Percentiles rank a stretch among this genome's conserved stretches.
These are phyloP conservation scores for Zygosaccharomyces bisporus DNA, from an alignment of 805 yeast species.

Conservation along the genomic window DNA sequence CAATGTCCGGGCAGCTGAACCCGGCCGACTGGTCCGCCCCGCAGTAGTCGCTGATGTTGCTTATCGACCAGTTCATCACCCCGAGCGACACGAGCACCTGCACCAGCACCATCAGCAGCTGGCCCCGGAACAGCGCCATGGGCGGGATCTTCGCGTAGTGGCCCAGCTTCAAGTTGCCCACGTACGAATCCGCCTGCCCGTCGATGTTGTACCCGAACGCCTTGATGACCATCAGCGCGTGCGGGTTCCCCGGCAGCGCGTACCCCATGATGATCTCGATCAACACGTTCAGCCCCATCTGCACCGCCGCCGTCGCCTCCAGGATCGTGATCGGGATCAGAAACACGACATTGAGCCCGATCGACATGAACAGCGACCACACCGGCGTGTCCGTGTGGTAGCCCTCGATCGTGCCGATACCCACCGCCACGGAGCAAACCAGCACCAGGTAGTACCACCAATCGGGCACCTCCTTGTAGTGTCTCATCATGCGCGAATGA, in stretches of 20 bases:
- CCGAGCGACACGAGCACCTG: slow-evolving; percentile 35
- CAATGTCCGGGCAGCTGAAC: slow-evolving; percentile 40
- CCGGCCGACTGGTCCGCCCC: slow-evolving; percentile 36
- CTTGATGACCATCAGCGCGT: slow-evolving; percentile 50
- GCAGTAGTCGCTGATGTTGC: slow-evolving; percentile 38
- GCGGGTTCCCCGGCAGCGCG: slow-evolving; percentile 53
- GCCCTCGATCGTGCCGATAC: slow-evolving; percentile 36
- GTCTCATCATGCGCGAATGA: slow-evolving; percentile 53
- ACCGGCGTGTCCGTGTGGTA: slow-evolving; percentile 52
- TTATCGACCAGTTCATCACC: slow-evolving; percentile 37
- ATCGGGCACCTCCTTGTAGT: slow-evolving; percentile 70
- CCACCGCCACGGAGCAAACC: slow-evolving; percentile 43
- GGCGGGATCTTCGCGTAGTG: slow-evolving; percentile 61
- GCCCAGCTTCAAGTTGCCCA: slow-evolving; percentile 52
- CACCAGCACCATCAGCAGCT: slow-evolving; percentile 34
- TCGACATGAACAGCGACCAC: slow-evolving; percentile 54
- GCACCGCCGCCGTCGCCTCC: slow-evolving; percentile 60
- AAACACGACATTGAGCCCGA: slow-evolving; percentile 47
- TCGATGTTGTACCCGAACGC: slow-evolving; percentile 57
- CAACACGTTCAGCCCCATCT: slow-evolving; percentile 48
- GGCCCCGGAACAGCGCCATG: slow-evolving; percentile 51
- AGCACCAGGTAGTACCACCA: slow-evolving; percentile 44
- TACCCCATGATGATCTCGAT: slow-evolving; percentile 56
- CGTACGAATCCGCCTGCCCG: slow-evolving; percentile 59
- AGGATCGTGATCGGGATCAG: slow-evolving; percentile 63